Evolutionary conservation across 371 early-diverging fungal species (phyloP).

Genomic region (Paramicrosporidium saccamoebae): DNA sequence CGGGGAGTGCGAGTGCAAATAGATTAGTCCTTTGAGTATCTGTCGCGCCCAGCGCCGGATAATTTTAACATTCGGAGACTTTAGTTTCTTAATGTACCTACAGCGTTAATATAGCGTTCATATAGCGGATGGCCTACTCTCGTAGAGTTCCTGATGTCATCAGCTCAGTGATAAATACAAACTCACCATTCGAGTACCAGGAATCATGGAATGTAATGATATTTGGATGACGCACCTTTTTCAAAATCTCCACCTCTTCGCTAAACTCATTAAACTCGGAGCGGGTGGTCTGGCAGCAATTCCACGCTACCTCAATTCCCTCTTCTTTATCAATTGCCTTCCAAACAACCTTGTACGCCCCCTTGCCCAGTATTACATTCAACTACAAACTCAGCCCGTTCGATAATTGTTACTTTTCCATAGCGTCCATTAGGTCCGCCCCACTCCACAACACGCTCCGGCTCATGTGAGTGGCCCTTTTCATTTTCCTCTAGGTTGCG

Average conservation of each 20-base stretch:
- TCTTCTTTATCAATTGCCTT: conserved; percentile 67
- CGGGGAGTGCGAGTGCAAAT: conserved; percentile 42
- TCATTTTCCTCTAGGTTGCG: too few species aligned
- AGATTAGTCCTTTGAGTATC: conserved; percentile 41
- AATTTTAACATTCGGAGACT: conserved; percentile 24
- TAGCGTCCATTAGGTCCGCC: too few species aligned
- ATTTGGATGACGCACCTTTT: conserved; percentile 41
- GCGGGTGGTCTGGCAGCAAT: conserved; percentile 23
- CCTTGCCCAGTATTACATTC: conserved; percentile 16
- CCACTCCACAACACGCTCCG: too few species aligned
- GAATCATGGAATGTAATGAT: conserved; percentile 53
- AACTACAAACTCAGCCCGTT: conserved; percentile 11
- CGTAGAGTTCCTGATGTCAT: conserved; percentile 66
- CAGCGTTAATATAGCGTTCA: neutral
- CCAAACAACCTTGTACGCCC: conserved; percentile 66
- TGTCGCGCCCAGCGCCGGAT: conserved; percentile 47
- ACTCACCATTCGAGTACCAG: conserved; percentile 31
- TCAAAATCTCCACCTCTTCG: conserved; percentile 42
- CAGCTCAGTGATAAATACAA: conserved; percentile 64
- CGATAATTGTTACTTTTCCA: too few species aligned
- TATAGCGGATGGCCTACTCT: conserved; percentile 6
- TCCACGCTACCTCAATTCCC: conserved; percentile 81
- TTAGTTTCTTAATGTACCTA: conserved; percentile 23
- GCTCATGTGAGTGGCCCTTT: too few species aligned
- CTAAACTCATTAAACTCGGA: conserved; percentile 26